Conservation (phyloP, 2,329 filamentous ascomycete genomes). For the Claviceps africana region DNA sequence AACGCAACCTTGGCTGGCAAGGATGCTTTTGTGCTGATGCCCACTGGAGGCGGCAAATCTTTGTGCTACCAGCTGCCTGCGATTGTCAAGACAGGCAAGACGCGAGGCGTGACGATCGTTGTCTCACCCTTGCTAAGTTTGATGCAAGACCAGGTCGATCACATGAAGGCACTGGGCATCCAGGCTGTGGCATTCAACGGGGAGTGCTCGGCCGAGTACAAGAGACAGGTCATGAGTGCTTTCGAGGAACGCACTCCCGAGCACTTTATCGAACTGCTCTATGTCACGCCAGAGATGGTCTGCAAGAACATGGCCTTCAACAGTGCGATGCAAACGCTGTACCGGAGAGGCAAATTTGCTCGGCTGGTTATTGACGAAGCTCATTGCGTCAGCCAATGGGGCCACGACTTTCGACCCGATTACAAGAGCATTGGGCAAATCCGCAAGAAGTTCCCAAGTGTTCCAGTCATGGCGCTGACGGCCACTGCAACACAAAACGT, state of each 20-base stretch:
- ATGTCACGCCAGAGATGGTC: slow-evolving; percentile 95
- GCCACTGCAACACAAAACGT: slow-evolving; percentile 92
- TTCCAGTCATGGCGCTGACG: slow-evolving; percentile 89
- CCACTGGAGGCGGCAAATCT: slow-evolving; percentile 92
- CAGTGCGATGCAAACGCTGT: slow-evolving; percentile 50
- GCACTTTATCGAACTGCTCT: slow-evolving; percentile 70
- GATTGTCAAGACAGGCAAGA: slow-evolving; percentile 66
- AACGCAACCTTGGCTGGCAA: slow-evolving; percentile 80
- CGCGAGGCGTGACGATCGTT: slow-evolving; percentile 77
- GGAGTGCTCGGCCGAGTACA: slow-evolving; percentile 50
- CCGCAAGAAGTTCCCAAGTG: slow-evolving; percentile 55
- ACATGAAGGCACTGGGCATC: slow-evolving; percentile 61
- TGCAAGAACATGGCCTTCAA: slow-evolving; percentile 62
- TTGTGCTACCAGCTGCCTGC: slow-evolving; percentile 93
- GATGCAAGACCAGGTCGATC: slow-evolving; percentile 93
- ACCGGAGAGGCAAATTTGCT: slow-evolving; percentile 59
- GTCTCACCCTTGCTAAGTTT: slow-evolving; percentile 89
- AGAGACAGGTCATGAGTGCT: slow-evolving; percentile 49
- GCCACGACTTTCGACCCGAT: slow-evolving; percentile 91
- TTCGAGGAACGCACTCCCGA: slow-evolving; percentile 54
- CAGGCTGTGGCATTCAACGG: slow-evolving; percentile 73
- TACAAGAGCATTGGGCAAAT: slow-evolving; percentile 78
- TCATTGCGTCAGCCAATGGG: slow-evolving; percentile 99
- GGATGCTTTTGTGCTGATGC: slow-evolving; percentile 94
- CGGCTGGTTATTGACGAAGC: slow-evolving; percentile 94